Evolutionary conservation across 2,329 filamentous ascomycete species (phyloP), one percentile per base, ranked within the genome.

Genomic region (Daldinia sp.): DNA sequence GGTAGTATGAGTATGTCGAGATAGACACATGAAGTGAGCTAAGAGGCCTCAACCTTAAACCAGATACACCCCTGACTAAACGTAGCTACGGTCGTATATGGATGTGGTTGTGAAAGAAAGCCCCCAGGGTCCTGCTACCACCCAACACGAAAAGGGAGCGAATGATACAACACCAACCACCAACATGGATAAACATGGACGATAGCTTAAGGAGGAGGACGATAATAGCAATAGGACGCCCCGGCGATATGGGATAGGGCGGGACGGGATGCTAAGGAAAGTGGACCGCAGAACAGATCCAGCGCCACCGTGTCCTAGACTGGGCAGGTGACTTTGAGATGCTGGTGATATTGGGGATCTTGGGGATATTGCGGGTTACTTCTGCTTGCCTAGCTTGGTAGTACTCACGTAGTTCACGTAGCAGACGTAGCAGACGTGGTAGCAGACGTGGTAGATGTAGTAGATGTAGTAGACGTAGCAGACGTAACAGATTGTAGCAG

Each of bases 171-270:
- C 32, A 57, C 45, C 45, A 61, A 45, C 39, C 25, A 57, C 48
- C 53, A 61, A 37, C 32, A n/a, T n/a, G n/a, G n/a, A 59, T 58
- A 45, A 47, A 60, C 52, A 58, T 30, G 17, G 47, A 32, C 29
- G 34, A 32, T 30, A 29, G 15, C 23, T 30, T n/a, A n/a, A 43
- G 21, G 19, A 13, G 23, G 39, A 21, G 45, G 15, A 32, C 30
- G 29, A 50, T 35, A 43, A 61, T 35, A 58, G 21, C 4, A 48
- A 27, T 35, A 53, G 53, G 25, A 29, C 32, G 51, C 51, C 67
- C 67, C 65, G 65, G 59, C 54, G 61, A 54, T 68, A 61, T 65
- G 63, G 65, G 63, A 68, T 66, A 61, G 60, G 63, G 65, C 64
- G 58, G 64, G 55, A 64, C 57, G 64, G 61, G 43, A 62, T 66